A percentile compares a stretch with the other conserved stretches of the same genome.
Conservation (phyloP, 1,284 basidiomycete genomes). For the Heterobasidion irregulare region DNA sequence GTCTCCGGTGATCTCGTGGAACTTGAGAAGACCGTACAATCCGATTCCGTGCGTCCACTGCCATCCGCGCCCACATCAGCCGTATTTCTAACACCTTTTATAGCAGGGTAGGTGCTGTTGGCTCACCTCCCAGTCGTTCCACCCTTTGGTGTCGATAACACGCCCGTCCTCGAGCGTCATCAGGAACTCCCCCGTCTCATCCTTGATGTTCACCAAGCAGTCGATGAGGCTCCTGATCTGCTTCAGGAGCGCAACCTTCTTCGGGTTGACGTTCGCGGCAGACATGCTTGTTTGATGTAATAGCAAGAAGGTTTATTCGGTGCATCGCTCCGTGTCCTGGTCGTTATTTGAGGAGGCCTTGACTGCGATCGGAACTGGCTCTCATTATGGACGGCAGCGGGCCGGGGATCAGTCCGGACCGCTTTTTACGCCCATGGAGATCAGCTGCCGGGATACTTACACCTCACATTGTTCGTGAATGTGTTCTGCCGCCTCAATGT, state of each 20-base stretch:
- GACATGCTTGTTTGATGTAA: conserved; percentile 17
- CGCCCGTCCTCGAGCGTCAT: conserved; percentile 46
- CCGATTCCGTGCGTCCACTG: conserved; percentile 57
- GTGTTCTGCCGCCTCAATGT: no score
- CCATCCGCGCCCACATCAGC: neutral
- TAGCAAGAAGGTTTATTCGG: neutral
- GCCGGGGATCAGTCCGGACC: neutral
- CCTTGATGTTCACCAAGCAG: conserved; percentile 53
- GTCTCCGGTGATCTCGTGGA: conserved; percentile 36
- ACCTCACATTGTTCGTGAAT: no score
- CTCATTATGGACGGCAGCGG: neutral
- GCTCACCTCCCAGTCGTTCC: conserved; percentile 53
- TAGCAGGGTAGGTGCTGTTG: neutral
- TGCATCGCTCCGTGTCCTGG: neutral
- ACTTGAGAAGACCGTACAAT: conserved; percentile 36
- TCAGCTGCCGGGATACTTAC: no score
- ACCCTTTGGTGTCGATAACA: conserved; percentile 59
- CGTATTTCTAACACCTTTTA: neutral
- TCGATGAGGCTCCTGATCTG: conserved; percentile 41
- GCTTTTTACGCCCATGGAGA: neutral
- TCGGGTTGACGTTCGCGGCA: conserved; percentile 21
- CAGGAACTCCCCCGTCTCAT: conserved; percentile 50
- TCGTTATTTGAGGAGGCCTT: neutral
- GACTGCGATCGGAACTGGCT: no score
- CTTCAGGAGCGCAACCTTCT: conserved; percentile 23